Evolutionary conservation across 108 stramenopile genomes (phyloP).

Genomic region (Cyclotella sp.): DNA sequence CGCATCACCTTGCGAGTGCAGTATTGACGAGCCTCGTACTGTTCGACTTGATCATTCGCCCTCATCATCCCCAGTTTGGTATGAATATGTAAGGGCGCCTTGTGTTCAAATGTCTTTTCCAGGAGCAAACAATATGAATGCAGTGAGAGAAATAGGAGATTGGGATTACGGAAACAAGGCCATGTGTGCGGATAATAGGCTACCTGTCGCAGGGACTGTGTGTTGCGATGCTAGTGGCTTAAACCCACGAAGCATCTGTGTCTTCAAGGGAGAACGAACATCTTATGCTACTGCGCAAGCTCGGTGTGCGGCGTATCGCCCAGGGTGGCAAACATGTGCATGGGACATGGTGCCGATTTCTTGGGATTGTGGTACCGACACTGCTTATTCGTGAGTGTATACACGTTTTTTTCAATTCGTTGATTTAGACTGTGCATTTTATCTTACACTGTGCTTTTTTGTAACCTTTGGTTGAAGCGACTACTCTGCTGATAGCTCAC

Average conservation of each 20-base stretch:
- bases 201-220: conserved; percentile 41
- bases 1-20: conserved; percentile 32
- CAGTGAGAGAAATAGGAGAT: conserved; percentile 37
- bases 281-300: conserved; percentile 27
- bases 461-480: not conserved
- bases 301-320: conserved; percentile 25
- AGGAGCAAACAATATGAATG: conserved; percentile 19
- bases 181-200: conserved; percentile 38
- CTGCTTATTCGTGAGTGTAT: not conserved
- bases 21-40: conserved; percentile 34
- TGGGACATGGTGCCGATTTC: conserved; percentile 28
- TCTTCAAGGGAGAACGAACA: conserved; percentile 39
- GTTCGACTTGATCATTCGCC: conserved; percentile 42
- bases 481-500: conserved; percentile 14
- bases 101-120: conserved; percentile 49
- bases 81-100: conserved; percentile 35
- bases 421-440: not conserved
- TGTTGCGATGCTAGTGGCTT: conserved; percentile 28
- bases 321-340: conserved; percentile 27
- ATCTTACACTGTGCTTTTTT: not conserved
- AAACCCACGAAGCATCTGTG: conserved; percentile 31
- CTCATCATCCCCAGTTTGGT: conserved; percentile 25
- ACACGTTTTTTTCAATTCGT: too few species aligned
- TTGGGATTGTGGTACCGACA: conserved; percentile 31
- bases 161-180: conserved; percentile 30